Evolutionary conservation across 768 basidiomycete species (phyloP), one percentile per base, ranked within the genome.

Genomic region (Cystobasidium tubakii): DNA sequence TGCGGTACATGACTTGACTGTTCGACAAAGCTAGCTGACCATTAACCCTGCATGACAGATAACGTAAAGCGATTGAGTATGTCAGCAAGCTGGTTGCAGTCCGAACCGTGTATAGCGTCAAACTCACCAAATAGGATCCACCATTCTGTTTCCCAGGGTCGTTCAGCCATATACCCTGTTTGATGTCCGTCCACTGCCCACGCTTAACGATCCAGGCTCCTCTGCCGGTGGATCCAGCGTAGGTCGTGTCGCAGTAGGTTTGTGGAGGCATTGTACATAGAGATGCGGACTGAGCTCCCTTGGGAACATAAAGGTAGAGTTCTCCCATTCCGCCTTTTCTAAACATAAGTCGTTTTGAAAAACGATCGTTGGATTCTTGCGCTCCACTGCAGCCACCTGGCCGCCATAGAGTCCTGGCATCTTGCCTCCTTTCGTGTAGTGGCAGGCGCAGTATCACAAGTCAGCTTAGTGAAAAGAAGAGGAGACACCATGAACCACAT

Each of bases 151-250:
- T 76, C 17, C 88, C 88, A 44, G 84, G 84, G 73, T 88, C 87
- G 81, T 93, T 93, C 77, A 92, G 85, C 80, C 84, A 84, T 65
- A 91, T 85, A 75, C 90, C 86, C 82, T 90, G 84, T 33, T 84
- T 82, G 75, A 91, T 84, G n/a, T 85, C 86, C 25, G 85, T 88
- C 87, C 90, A 89, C 73, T 80, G 79, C 53, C 89, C 89, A 2
- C 86, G 82, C 46, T 84, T 79, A 81, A 89, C 91, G 6, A 76
- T 79, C 85, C 87, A 90, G 0, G 87, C 75, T 6, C 89, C 89
- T 71, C 89, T 86, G 10, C 87, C 88, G 78, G 91, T 83, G 60
- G 86, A 87, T 71, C 75, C 75, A 44, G 78, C 79, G 64, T 78
- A 77, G 15, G 75, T 74, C 17, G 75, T 65, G 72, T 79, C 76